Percentiles rank a stretch among this genome's conserved stretches.
Evolutionary conservation across 148 eudicot genomes (phyloP).

Genomic region (Arbutus unedo): DNA sequence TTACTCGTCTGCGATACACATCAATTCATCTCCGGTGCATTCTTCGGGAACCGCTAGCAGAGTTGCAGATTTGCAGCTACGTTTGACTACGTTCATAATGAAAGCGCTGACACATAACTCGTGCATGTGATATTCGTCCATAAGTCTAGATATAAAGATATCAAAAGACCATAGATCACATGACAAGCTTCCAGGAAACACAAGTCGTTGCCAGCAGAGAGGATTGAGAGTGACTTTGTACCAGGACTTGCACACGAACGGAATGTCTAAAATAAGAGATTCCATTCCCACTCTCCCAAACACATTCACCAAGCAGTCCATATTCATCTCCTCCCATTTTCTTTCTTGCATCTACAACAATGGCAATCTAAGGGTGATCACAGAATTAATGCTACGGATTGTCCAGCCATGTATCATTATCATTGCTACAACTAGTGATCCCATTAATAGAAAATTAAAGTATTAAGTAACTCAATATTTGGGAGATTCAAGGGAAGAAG

Average conservation of each 20-base stretch:
- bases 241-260: neutral
- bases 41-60: neutral
- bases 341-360: neutral
- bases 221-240: neutral
- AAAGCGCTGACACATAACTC: neutral
- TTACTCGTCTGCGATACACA: neutral
- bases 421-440: too few relatives aligned
- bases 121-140: neutral
- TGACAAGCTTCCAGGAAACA: neutral
- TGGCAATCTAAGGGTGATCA: too few relatives aligned
- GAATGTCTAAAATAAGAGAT: neutral
- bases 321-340: neutral
- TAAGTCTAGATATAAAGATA: neutral
- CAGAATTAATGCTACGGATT: too few relatives aligned
- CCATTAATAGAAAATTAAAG: too few relatives aligned
- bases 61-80: neutral
- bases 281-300: slow-evolving; percentile 1
- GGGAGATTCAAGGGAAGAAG: too few relatives aligned
- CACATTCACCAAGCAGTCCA: slow-evolving; percentile 3
- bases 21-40: neutral
- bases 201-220: neutral
- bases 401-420: too few relatives aligned
- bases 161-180: neutral
- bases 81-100: neutral
- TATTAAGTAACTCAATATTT: too few relatives aligned